These are phyloP conservation scores for Lecanosticta acicola DNA, from an alignment of 2,329 filamentous ascomycete genomes.

Conservation along the genomic window DNA sequence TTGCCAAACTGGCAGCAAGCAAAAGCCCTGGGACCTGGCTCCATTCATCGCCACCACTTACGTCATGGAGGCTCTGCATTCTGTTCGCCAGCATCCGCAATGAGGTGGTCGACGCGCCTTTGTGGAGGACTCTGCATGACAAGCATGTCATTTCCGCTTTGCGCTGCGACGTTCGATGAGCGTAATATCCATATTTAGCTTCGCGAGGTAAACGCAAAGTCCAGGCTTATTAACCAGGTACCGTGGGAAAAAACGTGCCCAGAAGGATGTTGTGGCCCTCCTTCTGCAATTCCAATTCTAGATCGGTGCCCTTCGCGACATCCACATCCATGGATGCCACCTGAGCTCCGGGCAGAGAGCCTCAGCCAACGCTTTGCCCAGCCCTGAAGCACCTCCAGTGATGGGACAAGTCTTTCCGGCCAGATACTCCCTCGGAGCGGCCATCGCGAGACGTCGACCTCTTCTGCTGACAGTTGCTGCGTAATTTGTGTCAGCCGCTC, in stretches of 20 bases:
- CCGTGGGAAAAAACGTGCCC: too few species aligned
- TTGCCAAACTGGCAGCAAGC: not conserved
- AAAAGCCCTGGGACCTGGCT: not conserved
- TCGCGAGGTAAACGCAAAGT: too few species aligned
- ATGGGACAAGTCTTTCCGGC: not conserved
- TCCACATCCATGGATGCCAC: not conserved
- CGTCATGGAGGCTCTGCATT: not conserved
- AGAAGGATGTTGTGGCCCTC: not conserved
- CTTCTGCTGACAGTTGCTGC: not conserved
- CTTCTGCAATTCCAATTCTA: not conserved
- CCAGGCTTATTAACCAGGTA: too few species aligned
- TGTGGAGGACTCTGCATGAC: not conserved
- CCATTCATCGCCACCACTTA: not conserved
- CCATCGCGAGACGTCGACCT: not conserved
- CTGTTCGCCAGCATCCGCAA: not conserved
- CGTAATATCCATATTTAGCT: not conserved
- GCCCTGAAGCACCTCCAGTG: not conserved
- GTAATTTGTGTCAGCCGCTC: not conserved
- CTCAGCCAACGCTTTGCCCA: not conserved
- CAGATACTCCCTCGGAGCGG: not conserved
- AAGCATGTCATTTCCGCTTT: not conserved
- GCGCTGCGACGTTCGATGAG: not conserved
- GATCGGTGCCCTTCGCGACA: not conserved
- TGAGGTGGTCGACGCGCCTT: not conserved
- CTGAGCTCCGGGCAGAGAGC: not conserved